These are phyloP conservation scores for Mucor velutinosus DNA, from an alignment of 371 early-diverging fungal species.

Conservation along the genomic window DNA sequence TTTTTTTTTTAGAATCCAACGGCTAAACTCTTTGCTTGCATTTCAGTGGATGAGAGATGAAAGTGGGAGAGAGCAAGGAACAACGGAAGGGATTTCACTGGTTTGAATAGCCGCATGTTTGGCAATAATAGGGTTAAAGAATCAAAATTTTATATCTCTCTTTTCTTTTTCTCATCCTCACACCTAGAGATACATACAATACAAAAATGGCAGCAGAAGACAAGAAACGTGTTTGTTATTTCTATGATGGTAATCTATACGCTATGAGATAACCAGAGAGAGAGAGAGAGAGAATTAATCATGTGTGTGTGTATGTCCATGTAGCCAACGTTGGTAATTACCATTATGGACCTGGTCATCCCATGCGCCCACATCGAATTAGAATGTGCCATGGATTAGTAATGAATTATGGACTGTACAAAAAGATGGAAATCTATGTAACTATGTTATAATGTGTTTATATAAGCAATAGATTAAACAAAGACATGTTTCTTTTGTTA, in stretches of 20 bases:
- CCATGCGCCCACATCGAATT: conserved; percentile 98
- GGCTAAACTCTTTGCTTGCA: no score
- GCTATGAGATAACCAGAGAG: background rate
- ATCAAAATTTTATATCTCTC: conserved; percentile 6
- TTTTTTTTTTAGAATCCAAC: no score
- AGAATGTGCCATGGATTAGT: conserved; percentile 93
- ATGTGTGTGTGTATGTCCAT: background rate
- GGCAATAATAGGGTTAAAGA: background rate
- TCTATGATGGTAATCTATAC: conserved; percentile 50
- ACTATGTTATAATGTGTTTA: background rate
- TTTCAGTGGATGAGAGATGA: no score
- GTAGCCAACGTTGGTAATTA: conserved; percentile 66
- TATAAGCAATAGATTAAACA: background rate
- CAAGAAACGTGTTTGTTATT: conserved; percentile 58
- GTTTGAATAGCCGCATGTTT: background rate
- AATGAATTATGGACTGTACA: conserved; percentile 86
- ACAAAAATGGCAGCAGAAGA: conserved; percentile 40
- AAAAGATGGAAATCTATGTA: conserved; percentile 75
- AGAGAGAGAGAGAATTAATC: background rate
- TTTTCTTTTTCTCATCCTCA: background rate
- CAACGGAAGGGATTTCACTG: no score
- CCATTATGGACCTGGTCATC: conserved; percentile 79
- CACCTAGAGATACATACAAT: background rate
- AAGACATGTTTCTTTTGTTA: background rate
- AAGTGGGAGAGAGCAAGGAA: no score